Evolutionary conservation across 495 filamentous ascomycete genomes (phyloP), one percentile per base, ranked within the genome.

Genomic region (Hypoxylon intermedium): DNA sequence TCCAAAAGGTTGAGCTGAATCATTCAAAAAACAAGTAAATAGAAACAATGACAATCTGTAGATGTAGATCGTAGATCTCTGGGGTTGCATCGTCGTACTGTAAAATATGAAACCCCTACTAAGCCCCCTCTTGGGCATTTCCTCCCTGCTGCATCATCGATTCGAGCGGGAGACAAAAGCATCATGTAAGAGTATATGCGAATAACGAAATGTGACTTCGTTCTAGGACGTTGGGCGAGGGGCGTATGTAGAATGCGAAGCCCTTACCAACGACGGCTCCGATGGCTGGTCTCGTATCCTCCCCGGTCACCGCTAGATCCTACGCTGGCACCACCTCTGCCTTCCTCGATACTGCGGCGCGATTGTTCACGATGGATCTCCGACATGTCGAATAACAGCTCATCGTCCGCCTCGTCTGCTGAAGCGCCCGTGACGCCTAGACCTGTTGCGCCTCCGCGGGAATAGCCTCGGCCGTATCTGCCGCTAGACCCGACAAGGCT

Each of bases 351-450:
- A 61, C 91, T 93, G 50, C 89, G 81, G 45, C 89, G 82, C 11
- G 83, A 85, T 15, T 80, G 78, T 20, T 83, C 75, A 26, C 68
- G 65, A 44, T 85, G 87, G 56, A 94, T 84, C 65, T 96, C 91
- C 53, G 89, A 92, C 89, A 96, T 93, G 34, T 89, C 88, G 67
- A 96, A 96, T 13, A 96, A 73, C 20, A 88, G 88, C 72, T 96
- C 92, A 13, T 93, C 91, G 50, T 95, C 91, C 38, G 72, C 64
- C 1, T 80, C 82, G 7, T 77, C 77, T 42, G 79, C 72, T 7
- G 75, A 74, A 23, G 72, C 69, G 5, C 68, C 68, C 18, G 74
- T 68, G 21, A 75, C 75, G 28, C 83, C 84, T 42, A 77, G 75
- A 21, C 81, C 79, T 53, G 78, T 77, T 19, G 79, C 75, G 9